These are phyloP conservation scores for Populus trichocarpa DNA, from an alignment of 441 rosid genomes.

Conservation along the genomic window DNA sequence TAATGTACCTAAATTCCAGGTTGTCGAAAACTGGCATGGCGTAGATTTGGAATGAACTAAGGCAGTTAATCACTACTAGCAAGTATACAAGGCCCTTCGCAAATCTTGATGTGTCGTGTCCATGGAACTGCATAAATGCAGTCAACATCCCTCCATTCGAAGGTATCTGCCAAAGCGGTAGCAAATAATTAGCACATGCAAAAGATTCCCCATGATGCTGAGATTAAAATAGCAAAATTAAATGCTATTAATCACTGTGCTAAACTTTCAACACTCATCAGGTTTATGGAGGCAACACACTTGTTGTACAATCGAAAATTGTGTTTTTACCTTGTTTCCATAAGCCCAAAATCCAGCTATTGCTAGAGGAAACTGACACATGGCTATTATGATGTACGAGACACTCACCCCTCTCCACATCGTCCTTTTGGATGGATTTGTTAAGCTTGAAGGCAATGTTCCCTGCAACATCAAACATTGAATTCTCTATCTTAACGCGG, in stretches of 20 bases:
- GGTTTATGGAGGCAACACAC: not conserved
- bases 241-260: not conserved
- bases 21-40: conserved; percentile 40
- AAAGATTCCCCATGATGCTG: not conserved
- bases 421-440: conserved; percentile 21
- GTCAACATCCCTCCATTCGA: conserved; percentile 26
- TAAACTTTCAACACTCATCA: not conserved
- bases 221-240: not conserved
- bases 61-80: conserved; percentile 29
- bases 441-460: conserved; percentile 38
- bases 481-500: too few relatives aligned
- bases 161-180: conserved; percentile 34
- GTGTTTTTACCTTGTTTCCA: conserved; percentile 38
- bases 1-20: conserved; percentile 6
- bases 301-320: not conserved
- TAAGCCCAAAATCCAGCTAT: conserved; percentile 54
- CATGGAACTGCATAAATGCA: conserved; percentile 27
- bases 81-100: conserved; percentile 25
- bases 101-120: conserved; percentile 22
- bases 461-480: conserved; percentile 32
- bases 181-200: not conserved
- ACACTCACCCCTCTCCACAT: conserved; percentile 53
- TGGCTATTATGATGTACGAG: conserved; percentile 38
- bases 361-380: conserved; percentile 36
- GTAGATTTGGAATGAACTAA: conserved; percentile 44